Conservation (phyloP, 306 rosid genomes). For the Fagus sylvatica region DNA sequence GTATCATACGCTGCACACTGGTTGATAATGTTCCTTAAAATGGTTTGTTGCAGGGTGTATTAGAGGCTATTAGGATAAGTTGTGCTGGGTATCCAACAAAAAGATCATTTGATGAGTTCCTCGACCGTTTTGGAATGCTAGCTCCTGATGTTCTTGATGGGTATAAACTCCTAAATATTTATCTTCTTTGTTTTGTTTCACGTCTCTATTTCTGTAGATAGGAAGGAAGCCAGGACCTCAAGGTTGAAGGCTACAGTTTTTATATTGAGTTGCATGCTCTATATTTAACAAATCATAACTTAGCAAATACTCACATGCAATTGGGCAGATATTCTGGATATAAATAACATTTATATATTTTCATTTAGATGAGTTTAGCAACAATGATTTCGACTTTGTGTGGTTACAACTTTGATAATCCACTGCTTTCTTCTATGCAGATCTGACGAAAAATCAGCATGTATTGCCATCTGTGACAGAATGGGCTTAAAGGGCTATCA, state of each 20-base stretch:
- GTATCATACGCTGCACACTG: constrained; percentile 4
- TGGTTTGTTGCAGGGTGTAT: constrained; percentile 67
- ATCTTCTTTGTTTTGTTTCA: neutral
- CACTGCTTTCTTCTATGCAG: constrained; percentile 44
- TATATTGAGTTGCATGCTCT: constrained; percentile 18
- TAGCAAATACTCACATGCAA: constrained; percentile 4
- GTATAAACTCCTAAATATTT: constrained; percentile 32
- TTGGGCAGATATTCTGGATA: constrained; percentile 4
- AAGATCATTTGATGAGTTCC: constrained; percentile 81
- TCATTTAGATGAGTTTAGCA: constrained; percentile 11
- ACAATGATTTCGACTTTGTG: constrained; percentile 18
- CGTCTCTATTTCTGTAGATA: neutral
- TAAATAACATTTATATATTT: constrained; percentile 5
- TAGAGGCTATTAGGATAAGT: constrained; percentile 85
- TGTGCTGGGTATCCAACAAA: constrained; percentile 94
- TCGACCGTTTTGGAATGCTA: constrained; percentile 89
- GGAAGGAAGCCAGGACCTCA: constrained; percentile 23
- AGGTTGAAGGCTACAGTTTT: constrained; percentile 14
- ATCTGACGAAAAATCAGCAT: constrained; percentile 80
- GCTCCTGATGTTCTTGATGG: constrained; percentile 83
- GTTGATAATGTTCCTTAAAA: constrained; percentile 2
- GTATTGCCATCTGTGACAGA: constrained; percentile 67
- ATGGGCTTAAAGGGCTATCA: constrained; percentile 85
- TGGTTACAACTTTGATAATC: neutral
- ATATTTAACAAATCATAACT: constrained; percentile 2